Conservation (phyloP, 768 basidiomycete species). For the Kwoniella dendrophila region DNA sequence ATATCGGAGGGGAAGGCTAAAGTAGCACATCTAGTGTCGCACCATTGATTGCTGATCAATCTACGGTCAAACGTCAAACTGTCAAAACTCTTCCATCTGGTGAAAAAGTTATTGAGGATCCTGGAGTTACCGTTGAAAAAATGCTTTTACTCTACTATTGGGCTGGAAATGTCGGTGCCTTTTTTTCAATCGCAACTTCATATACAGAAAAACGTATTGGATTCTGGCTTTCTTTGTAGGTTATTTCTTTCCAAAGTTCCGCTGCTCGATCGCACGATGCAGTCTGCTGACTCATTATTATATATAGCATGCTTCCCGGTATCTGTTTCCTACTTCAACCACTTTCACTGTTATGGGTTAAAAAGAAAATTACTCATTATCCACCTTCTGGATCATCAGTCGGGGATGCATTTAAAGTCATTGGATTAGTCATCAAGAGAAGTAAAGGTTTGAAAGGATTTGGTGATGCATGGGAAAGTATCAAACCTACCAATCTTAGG, state of each 20-base stretch:
- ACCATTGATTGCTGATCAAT: conserved; percentile 49
- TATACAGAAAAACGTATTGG: conserved; percentile 50
- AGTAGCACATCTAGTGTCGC: conserved; percentile 15
- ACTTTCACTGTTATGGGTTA: conserved; percentile 34
- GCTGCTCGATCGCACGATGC: neutral
- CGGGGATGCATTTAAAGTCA: conserved; percentile 36
- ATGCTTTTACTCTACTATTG: conserved; percentile 50
- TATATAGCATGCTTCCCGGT: conserved; percentile 31
- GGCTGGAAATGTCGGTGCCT: conserved; percentile 51
- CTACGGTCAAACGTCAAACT: conserved; percentile 32
- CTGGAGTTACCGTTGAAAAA: conserved; percentile 40
- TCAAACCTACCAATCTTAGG: conserved; percentile 36
- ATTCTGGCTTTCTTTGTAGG: conserved; percentile 43
- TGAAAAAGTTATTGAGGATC: conserved; percentile 43
- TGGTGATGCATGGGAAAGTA: conserved; percentile 38
- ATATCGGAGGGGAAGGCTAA: neutral
- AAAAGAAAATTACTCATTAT: conserved; percentile 30
- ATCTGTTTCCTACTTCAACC: conserved; percentile 49
- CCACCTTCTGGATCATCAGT: conserved; percentile 47
- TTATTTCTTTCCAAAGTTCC: too few species aligned
- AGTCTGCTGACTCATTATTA: neutral
- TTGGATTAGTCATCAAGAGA: conserved; percentile 25
- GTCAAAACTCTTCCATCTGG: conserved; percentile 31
- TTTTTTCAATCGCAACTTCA: conserved; percentile 49
- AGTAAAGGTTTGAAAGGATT: conserved; percentile 21